These are phyloP conservation scores for Aureobasidium sp. DNA, from an alignment of 2,329 filamentous ascomycete genomes.

Conservation along the genomic window DNA sequence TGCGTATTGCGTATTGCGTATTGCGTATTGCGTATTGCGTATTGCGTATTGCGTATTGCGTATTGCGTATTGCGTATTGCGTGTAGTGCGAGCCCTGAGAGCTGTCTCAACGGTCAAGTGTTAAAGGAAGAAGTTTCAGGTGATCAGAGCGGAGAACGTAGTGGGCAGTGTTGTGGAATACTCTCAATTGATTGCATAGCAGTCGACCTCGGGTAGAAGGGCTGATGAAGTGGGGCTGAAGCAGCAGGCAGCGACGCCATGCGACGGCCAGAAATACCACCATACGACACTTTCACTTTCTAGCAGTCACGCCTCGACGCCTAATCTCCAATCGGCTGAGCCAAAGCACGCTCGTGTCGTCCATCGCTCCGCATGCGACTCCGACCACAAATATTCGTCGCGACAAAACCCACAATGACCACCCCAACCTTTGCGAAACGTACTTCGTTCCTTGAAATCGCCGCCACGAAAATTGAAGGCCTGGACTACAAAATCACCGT, in stretches of 20 bases:
- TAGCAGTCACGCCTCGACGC: no score
- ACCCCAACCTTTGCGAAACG: not conserved
- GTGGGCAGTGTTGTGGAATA: no score
- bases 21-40: not conserved
- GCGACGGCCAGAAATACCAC: not conserved
- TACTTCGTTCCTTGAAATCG: constrained; percentile 2
- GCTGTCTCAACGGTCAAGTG: no score
- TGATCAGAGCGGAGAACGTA: no score
- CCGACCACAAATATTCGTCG: not conserved
- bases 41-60: constrained; percentile 13
- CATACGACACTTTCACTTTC: not conserved
- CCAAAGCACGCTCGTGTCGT: not conserved
- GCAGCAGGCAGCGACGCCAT: not conserved
- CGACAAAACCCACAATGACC: not conserved
- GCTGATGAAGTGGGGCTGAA: not conserved
- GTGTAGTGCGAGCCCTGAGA: no score
- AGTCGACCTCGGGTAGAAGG: no score
- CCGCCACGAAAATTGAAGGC: not conserved
- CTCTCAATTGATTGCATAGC: no score
- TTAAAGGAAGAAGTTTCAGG: no score
- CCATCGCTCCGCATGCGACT: not conserved
- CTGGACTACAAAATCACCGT: not conserved
- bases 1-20: no score
- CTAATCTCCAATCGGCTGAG: not conserved
- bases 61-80: no score